These are phyloP conservation scores for Glomus cerebriforme DNA, from an alignment of 192 early-diverging fungal species.

Conservation along the genomic window DNA sequence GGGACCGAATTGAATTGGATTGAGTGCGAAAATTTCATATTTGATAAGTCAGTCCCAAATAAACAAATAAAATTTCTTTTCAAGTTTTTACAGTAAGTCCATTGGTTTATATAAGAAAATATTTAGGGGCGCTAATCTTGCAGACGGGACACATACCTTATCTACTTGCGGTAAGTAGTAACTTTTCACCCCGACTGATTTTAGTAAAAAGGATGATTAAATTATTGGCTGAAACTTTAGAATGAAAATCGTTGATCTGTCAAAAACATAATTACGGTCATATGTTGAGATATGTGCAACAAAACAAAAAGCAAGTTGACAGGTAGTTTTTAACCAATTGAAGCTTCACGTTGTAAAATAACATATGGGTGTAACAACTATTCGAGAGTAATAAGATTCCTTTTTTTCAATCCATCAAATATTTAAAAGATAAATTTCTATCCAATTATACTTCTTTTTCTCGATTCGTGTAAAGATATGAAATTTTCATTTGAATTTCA, in stretches of 20 bases:
- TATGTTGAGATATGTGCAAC: no score
- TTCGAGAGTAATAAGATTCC: no score
- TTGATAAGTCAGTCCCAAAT: neutral
- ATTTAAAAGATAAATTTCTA: no score
- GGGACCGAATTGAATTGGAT: constrained; percentile 91
- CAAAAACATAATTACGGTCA: no score
- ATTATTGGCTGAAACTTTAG: neutral
- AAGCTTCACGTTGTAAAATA: neutral
- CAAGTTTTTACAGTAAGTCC: neutral
- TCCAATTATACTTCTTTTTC: no score
- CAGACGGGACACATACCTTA: neutral
- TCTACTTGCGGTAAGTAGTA: neutral
- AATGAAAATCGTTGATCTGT: no score
- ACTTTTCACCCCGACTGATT: no score
- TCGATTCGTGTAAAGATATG: no score
- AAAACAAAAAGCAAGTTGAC: neutral
- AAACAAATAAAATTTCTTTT: neutral
- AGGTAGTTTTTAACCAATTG: neutral
- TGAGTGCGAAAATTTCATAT: constrained; percentile 92
- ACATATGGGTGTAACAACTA: neutral
- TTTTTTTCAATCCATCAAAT: no score
- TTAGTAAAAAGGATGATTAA: no score
- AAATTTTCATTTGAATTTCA: no score
- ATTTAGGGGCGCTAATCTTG: neutral
- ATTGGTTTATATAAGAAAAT: neutral